Evolutionary conservation across 306 rosid species (phyloP).

Genomic region (Hylodesmum podocarpum): DNA sequence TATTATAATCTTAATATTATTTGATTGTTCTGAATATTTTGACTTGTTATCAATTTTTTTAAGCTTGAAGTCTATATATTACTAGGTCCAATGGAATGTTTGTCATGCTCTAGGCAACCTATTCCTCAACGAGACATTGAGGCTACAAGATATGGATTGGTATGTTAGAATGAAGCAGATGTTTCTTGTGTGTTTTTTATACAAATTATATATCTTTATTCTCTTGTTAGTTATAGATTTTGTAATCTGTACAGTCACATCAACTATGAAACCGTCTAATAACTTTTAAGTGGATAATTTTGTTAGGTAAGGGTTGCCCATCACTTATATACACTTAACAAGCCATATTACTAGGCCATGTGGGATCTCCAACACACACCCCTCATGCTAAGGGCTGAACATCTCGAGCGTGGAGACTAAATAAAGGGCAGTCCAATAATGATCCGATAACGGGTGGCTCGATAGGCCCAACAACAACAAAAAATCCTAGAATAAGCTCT

Average conservation of each 20-base stretch:
- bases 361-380: too few species aligned
- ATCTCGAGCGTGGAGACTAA: too few species aligned
- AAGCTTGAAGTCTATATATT: conserved; percentile 22
- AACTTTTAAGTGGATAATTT: too few species aligned
- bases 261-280: too few species aligned
- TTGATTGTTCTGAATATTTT: conserved; percentile 21
- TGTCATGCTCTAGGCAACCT: conserved; percentile 97
- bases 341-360: too few species aligned
- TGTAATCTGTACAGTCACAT: neutral
- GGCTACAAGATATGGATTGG: conserved; percentile 86
- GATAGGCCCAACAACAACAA: too few species aligned
- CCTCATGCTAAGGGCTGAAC: too few species aligned
- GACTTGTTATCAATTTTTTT: conserved; percentile 5
- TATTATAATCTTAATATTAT: neutral
- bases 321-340: too few species aligned
- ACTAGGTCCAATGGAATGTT: conserved; percentile 98
- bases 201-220: neutral
- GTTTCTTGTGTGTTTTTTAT: neutral
- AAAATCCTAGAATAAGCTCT: too few species aligned
- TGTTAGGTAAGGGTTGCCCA: too few species aligned
- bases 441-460: too few species aligned
- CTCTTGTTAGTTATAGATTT: neutral
- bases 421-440: too few species aligned
- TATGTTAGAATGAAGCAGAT: conserved; percentile 33
- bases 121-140: conserved; percentile 83